These are phyloP conservation scores for Alternaria solani DNA, from an alignment of 2,329 filamentous ascomycete species.

Conservation along the genomic window DNA sequence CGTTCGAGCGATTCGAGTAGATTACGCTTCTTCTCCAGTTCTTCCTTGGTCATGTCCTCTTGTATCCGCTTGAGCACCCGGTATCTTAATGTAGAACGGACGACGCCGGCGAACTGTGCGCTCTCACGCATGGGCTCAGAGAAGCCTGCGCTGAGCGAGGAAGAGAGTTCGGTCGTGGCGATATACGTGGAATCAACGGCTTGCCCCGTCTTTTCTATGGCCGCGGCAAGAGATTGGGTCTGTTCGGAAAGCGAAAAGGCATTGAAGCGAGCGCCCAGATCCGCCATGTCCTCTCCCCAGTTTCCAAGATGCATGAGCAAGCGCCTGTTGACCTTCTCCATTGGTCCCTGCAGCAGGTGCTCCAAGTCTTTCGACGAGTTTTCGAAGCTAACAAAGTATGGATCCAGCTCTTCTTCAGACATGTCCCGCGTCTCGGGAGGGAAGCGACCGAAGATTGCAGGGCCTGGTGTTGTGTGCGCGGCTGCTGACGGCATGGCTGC, in stretches of 20 bases:
- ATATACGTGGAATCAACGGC: conserved; percentile 96
- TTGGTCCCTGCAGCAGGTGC: conserved; percentile 84
- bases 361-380: conserved; percentile 91
- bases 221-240: conserved; percentile 84
- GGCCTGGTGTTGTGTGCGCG: conserved; percentile 66
- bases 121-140: conserved; percentile 98
- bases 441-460: conserved; percentile 77
- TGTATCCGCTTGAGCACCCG: conserved; percentile 93
- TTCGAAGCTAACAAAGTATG: conserved; percentile 95
- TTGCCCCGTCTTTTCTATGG: conserved; percentile 93
- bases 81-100: conserved; percentile 86
- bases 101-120: conserved; percentile 94
- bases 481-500: conserved; percentile 61
- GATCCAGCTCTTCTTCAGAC: conserved; percentile 89
- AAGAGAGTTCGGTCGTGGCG: conserved; percentile 89
- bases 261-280: conserved; percentile 95
- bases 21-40: conserved; percentile 84
- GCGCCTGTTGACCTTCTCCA: conserved; percentile 95
- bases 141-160: conserved; percentile 88
- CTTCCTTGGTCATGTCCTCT: conserved; percentile 95
- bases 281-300: conserved; percentile 85
- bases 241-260: conserved; percentile 95
- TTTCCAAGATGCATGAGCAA: conserved; percentile 85
- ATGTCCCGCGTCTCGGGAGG: conserved; percentile 79
- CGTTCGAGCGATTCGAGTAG: conserved; percentile 89